Evolutionary conservation across 176 grass and related monocot species (phyloP).

Genomic region (Hyparrhenia diplandra): DNA sequence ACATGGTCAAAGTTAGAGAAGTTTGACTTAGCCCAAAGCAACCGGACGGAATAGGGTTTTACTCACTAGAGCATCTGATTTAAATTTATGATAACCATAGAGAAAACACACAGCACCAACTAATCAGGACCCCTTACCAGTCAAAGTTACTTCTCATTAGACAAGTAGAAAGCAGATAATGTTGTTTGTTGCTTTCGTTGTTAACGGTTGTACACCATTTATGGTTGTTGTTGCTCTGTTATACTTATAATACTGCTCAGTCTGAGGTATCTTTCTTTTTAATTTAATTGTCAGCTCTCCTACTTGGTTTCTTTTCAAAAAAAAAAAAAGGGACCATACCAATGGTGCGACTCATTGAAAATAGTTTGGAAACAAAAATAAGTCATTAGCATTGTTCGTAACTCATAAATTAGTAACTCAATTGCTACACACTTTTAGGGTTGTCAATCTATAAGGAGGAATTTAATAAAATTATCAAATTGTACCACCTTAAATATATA

Average conservation of each 20-base stretch:
- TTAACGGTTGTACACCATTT: too few relatives aligned
- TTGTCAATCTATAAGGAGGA: too few relatives aligned
- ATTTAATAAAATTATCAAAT: not conserved
- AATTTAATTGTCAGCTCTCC: too few relatives aligned
- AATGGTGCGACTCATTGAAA: not conserved
- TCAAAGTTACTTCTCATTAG: not conserved
- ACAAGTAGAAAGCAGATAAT: not conserved
- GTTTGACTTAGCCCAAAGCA: not conserved
- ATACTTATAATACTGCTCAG: too few relatives aligned
- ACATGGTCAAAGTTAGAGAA: not conserved
- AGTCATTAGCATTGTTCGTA: not conserved
- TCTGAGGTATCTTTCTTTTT: too few relatives aligned
- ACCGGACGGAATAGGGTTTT: not conserved
- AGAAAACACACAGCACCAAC: not conserved
- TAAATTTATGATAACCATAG: not conserved
- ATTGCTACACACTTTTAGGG: not conserved
- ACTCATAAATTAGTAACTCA: not conserved
- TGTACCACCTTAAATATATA: constrained; percentile 2
- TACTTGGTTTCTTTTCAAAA: too few relatives aligned
- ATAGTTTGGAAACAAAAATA: not conserved
- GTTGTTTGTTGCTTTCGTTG: too few relatives aligned
- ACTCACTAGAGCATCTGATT: not conserved
- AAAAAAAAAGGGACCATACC: too few relatives aligned
- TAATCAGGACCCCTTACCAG: not conserved
- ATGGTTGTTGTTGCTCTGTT: too few relatives aligned